These are phyloP conservation scores for Chytriomyces sp. DNA, from an alignment of 192 early-diverging fungal genomes.

Conservation along the genomic window DNA sequence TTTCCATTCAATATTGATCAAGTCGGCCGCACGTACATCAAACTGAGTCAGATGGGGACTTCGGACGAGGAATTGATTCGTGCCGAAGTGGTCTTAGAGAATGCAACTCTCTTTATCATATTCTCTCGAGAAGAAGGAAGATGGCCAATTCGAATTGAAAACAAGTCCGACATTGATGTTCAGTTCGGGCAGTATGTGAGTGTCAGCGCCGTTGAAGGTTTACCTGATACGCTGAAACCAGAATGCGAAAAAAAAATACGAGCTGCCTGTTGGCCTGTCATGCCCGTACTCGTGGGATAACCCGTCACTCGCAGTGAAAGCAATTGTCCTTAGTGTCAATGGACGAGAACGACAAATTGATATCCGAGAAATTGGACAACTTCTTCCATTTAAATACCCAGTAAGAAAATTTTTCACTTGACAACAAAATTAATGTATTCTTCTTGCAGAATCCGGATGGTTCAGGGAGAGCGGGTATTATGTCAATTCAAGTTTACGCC, in stretches of 20 bases:
- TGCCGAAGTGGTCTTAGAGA: conserved; percentile 81
- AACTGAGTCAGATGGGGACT: conserved; percentile 63
- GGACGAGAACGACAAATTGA: conserved; percentile 80
- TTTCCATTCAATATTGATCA: conserved; percentile 83
- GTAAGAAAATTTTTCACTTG: conserved; percentile 38
- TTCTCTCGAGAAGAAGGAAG: conserved; percentile 71
- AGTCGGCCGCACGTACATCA: conserved; percentile 83
- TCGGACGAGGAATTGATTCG: conserved; percentile 69
- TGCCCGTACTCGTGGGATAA: conserved; percentile 90
- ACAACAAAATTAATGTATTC: not conserved
- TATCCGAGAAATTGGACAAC: conserved; percentile 86
- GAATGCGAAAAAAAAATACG: conserved; percentile 50
- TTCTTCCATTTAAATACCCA: conserved; percentile 80
- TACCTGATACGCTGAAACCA: not conserved
- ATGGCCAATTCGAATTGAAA: conserved; percentile 92
- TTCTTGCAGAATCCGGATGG: conserved; percentile 1
- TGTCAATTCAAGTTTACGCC: conserved; percentile 45
- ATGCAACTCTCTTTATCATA: conserved; percentile 88
- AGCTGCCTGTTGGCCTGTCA: conserved; percentile 54
- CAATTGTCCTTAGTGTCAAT: conserved; percentile 73
- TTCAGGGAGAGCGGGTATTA: conserved; percentile 28
- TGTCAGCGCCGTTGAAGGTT: not conserved
- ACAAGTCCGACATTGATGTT: conserved; percentile 71
- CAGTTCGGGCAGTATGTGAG: conserved; percentile 78
- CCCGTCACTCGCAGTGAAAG: conserved; percentile 73